These are phyloP conservation scores for Epichloe amarillans DNA, from an alignment of 2,329 filamentous ascomycete genomes.

Conservation along the genomic window DNA sequence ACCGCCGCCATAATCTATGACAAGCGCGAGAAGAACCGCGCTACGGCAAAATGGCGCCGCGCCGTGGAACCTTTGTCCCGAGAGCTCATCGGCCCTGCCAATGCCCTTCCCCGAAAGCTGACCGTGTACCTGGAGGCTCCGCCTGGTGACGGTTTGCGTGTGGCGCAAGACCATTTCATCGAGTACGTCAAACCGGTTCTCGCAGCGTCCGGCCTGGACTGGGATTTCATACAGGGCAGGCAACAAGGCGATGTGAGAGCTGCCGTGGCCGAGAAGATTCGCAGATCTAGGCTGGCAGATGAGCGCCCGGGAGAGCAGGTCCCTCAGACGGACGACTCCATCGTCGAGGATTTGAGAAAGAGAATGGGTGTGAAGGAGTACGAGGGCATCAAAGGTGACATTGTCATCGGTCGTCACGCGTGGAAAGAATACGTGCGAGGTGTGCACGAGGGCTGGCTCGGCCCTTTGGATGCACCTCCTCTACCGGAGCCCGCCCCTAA, in stretches of 20 bases:
- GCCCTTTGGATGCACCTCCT: conserved; percentile 56
- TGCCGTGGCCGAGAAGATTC: conserved; percentile 73
- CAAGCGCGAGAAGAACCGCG: conserved; percentile 73
- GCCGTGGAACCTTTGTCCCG: conserved; percentile 73
- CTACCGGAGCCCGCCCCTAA: conserved; percentile 13
- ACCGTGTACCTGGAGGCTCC: conserved; percentile 78
- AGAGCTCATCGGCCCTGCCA: conserved; percentile 54
- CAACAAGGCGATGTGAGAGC: conserved; percentile 87
- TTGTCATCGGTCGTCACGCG: conserved; percentile 79
- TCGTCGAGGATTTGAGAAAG: conserved; percentile 49
- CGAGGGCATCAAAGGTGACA: conserved; percentile 63
- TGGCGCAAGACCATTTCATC: conserved; percentile 87
- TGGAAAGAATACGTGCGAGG: conserved; percentile 97
- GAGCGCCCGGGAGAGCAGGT: conserved; percentile 36
- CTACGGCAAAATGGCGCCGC: conserved; percentile 75
- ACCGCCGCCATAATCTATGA: conserved; percentile 80
- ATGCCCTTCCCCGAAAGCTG: conserved; percentile 66
- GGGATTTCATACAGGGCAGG: conserved; percentile 87
- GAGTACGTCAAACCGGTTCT: conserved; percentile 92
- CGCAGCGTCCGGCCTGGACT: conserved; percentile 80
- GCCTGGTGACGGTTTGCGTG: conserved; percentile 70
- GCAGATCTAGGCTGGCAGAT: conserved; percentile 52
- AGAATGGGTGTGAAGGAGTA: conserved; percentile 57
- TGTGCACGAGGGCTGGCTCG: conserved; percentile 91
- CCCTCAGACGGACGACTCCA: conserved; percentile 34